Evolutionary conservation across 2,329 filamentous ascomycete genomes (phyloP).

Genomic region (Cadophora malorum): DNA sequence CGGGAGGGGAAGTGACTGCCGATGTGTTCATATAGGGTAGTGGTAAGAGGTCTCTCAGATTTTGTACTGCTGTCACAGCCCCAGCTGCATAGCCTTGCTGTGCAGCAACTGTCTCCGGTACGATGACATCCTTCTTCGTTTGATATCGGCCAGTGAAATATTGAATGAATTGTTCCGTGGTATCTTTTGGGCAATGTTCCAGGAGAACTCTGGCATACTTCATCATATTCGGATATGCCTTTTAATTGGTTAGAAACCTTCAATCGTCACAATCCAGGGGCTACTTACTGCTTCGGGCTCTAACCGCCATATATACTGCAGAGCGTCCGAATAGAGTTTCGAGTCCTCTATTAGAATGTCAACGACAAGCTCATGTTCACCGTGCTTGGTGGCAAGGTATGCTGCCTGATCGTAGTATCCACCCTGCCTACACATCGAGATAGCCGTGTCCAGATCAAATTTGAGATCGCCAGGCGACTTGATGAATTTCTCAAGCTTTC

Average conservation of each 20-base stretch:
- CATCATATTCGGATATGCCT: conserved; percentile 89
- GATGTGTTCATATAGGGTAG: conserved; percentile 82
- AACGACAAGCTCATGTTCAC: conserved; percentile 91
- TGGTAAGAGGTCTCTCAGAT: conserved; percentile 81
- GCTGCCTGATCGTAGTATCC: conserved; percentile 97
- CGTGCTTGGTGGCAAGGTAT: conserved; percentile 92
- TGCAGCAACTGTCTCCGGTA: conserved; percentile 27
- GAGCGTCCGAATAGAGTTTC: conserved; percentile 84
- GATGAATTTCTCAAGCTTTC: conserved; percentile 95
- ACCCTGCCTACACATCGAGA: conserved; percentile 95
- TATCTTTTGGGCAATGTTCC: conserved; percentile 81
- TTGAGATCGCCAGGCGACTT: conserved; percentile 93
- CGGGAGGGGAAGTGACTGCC: conserved; percentile 59
- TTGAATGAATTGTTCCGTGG: conserved; percentile 88
- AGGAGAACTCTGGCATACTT: conserved; percentile 93
- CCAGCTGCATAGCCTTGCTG: conserved; percentile 47
- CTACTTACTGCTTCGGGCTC: conserved; percentile 73
- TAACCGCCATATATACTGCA: conserved; percentile 89
- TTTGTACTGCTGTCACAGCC: conserved; percentile 82
- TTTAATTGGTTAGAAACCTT: not conserved
- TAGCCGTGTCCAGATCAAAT: conserved; percentile 96
- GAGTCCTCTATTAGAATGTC: conserved; percentile 97
- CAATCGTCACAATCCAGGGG: not conserved
- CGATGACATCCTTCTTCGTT: conserved; percentile 67
- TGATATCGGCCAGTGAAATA: conserved; percentile 90